Evolutionary conservation across 108 stramenopile species (phyloP), one percentile per base, ranked within the genome.

Genomic region (Phaeodactylum tricornutum): DNA sequence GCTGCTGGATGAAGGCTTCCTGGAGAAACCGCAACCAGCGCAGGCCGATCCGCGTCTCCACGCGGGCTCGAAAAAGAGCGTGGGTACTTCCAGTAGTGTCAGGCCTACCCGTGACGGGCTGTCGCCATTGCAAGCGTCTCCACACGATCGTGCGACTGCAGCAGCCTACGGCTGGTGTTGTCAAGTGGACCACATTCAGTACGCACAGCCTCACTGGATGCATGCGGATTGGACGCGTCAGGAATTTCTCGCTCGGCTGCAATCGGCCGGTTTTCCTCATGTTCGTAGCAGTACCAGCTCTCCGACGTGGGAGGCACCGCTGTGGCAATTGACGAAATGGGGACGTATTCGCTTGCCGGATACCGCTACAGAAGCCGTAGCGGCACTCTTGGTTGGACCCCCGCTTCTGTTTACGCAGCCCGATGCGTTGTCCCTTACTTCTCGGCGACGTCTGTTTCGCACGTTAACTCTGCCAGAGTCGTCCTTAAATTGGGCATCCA

Each of bases 151-250:
- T 36, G 59, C 50, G 23, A 66, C 66, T n/a, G 86, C 79, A 0
- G 40, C 46, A 36, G 55, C 57, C 40, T 78, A 83, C 29, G 81
- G 76, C 14, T 50, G 80, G 35, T 31, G 28, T 9, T 87, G 86
- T 68, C 86, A 87, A 50, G 77, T 77, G 1, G 77, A 83, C 27
- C 43, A 57, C 2, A 74, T 87, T 1, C 48, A 67, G 17, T 87
- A 83, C 46, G 57, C 66, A 8, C 35, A 44, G 30, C 66, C 69
- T 21, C 59, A 66, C 7, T 86, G 84, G 84, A 41, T 77, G 25
- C 80, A 82, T 57, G 80, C 80, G 26, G 84, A 86, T 42, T 27
- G 79, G 34, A 77, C 80, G 7, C 44, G 84, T 29, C 77, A 86
- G 60, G 78, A 86, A 30, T 75, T 85, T 50, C 24, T 71, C 2